Conservation (phyloP, 331 rosid genomes). For the Phaseolus coccineus region DNA sequence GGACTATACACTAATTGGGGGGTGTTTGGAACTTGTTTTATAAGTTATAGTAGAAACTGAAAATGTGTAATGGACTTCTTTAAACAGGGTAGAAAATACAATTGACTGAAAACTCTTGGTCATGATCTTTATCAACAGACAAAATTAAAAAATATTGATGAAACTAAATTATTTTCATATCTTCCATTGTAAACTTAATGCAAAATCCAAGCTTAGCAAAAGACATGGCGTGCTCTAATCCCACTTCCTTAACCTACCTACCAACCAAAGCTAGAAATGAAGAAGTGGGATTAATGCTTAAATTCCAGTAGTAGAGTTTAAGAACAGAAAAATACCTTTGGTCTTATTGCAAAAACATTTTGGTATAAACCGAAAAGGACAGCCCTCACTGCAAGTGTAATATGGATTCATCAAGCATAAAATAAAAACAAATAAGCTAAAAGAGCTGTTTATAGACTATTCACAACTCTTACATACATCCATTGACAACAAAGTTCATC, state of each 20-base stretch:
- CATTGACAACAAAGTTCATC: conserved; percentile 82
- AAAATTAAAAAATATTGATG: not conserved
- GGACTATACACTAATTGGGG: not conserved
- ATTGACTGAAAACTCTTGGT: not conserved
- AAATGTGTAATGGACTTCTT: not conserved
- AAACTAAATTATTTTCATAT: not conserved
- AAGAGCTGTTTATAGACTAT: not conserved
- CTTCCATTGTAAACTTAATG: not conserved
- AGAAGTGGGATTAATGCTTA: conserved; percentile 3
- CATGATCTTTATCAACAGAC: not conserved
- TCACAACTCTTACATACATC: conserved; percentile 68
- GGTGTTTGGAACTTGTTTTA: too few species aligned
- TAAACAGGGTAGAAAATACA: not conserved
- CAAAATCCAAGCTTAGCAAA: not conserved
- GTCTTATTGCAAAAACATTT: conserved; percentile 60
- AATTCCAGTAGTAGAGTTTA: conserved; percentile 15
- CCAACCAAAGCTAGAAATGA: conserved; percentile 32
- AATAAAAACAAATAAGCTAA: not conserved
- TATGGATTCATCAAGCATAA: conserved; percentile 30
- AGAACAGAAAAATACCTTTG: conserved; percentile 58
- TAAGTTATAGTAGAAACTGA: not conserved
- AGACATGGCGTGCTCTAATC: not conserved
- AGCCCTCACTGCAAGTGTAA: conserved; percentile 76
- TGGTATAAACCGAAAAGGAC: conserved; percentile 68
- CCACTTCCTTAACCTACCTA: conserved; percentile 9